Conservation (phyloP, 805 yeast species). For the Candida dendrica region DNA sequence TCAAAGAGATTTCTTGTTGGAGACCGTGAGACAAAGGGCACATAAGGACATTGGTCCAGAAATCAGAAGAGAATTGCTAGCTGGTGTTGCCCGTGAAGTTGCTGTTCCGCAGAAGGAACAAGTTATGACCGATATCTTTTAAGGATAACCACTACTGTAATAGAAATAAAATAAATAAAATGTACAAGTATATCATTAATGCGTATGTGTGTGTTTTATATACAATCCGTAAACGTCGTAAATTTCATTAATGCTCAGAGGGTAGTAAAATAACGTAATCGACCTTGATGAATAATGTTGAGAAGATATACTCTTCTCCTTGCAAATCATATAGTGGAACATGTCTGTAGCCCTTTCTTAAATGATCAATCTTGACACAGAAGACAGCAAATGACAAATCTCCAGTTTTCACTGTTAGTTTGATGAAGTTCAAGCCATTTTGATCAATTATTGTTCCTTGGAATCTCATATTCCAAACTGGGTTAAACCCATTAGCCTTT, state of each 20-base stretch:
- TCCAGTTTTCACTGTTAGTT: constrained; percentile 42
- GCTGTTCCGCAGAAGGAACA: constrained; percentile 19
- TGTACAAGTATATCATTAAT: neutral
- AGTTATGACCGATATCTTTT: constrained; percentile 25
- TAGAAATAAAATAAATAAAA: too few relatives aligned
- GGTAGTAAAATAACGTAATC: constrained; percentile 8
- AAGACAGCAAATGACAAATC: constrained; percentile 46
- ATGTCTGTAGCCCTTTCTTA: constrained; percentile 78
- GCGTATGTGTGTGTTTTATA: neutral
- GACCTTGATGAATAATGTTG: constrained; percentile 40
- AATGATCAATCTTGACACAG: constrained; percentile 51
- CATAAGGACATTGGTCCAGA: constrained; percentile 91
- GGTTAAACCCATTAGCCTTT: constrained; percentile 77
- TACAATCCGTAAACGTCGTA: neutral
- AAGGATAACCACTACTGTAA: neutral
- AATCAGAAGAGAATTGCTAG: constrained; percentile 84
- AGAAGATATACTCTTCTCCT: constrained; percentile 72
- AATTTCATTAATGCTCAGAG: neutral
- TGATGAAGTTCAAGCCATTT: constrained; percentile 47
- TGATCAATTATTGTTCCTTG: constrained; percentile 30
- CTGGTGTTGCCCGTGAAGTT: constrained; percentile 65
- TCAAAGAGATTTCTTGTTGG: constrained; percentile 89
- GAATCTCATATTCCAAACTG: constrained; percentile 64
- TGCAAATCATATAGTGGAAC: constrained; percentile 66
- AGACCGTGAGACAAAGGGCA: constrained; percentile 82